Evolutionary conservation across 805 yeast species (phyloP).

Genomic region (Middelhovenomyces tepae): DNA sequence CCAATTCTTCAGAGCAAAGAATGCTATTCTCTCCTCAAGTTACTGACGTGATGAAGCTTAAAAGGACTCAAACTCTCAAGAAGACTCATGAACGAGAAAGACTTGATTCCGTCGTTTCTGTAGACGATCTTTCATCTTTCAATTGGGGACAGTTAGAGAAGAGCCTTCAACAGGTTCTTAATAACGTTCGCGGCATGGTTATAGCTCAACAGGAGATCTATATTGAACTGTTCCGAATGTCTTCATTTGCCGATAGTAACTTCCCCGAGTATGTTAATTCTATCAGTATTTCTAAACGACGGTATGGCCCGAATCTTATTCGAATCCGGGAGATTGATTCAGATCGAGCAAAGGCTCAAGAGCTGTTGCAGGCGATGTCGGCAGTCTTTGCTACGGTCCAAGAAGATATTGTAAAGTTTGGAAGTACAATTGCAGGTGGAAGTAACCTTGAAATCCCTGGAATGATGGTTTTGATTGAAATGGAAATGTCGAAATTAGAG

Average conservation of each 20-base stretch:
- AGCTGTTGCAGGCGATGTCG: conserved; percentile 37
- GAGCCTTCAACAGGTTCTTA: conserved; percentile 1
- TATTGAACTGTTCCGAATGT: conserved; percentile 37
- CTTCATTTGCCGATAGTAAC: conserved; percentile 29
- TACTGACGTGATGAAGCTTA: no score
- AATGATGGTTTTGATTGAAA: conserved; percentile 36
- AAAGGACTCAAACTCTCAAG: no score
- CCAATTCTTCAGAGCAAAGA: no score
- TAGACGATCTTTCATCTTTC: no score
- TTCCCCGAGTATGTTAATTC: conserved; percentile 37
- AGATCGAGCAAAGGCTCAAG: conserved; percentile 41
- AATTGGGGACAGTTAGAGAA: no score
- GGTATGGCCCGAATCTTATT: conserved; percentile 17
- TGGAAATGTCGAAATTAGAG: conserved; percentile 29
- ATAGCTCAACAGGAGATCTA: conserved; percentile 42
- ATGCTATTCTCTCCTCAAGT: no score
- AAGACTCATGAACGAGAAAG: no score
- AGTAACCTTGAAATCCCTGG: conserved; percentile 37
- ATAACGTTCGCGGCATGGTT: conserved; percentile 3
- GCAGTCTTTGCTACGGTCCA: conserved; percentile 35
- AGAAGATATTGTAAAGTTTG: conserved; percentile 23
- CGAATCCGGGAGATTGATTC: conserved; percentile 33
- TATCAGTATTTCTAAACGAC: conserved; percentile 14
- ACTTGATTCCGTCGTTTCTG: conserved; percentile 7
- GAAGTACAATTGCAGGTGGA: conserved; percentile 30